A percentile compares a stretch with the other conserved stretches of the same genome.
These are phyloP conservation scores for Podospora pseudocomata DNA, from an alignment of 495 filamentous ascomycete genomes.

Conservation along the genomic window DNA sequence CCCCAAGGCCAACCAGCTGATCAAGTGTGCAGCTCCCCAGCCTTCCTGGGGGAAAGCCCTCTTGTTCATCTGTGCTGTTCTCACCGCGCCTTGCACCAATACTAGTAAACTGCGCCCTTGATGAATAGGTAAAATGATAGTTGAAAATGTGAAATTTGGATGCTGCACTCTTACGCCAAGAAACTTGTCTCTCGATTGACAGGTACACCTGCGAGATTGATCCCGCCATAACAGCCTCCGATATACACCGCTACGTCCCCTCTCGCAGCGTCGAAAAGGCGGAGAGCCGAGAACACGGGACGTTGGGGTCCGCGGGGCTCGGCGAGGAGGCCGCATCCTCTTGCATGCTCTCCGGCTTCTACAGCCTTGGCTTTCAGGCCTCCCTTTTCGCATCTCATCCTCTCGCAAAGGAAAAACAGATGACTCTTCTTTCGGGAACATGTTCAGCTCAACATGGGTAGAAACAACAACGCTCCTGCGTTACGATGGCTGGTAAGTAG, in stretches of 20 bases:
- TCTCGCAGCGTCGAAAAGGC: background rate
- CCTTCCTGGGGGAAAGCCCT: background rate
- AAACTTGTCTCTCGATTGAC: background rate
- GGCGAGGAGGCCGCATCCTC: background rate
- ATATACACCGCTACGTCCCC: background rate
- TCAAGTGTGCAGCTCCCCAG: background rate
- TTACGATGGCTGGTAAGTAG: background rate
- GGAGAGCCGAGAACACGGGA: background rate
- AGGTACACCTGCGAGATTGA: background rate
- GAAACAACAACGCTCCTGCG: background rate
- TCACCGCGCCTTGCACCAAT: background rate
- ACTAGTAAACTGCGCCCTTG: background rate
- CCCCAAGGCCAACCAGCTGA: background rate
- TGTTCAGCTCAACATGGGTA: background rate
- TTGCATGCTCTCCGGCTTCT: background rate
- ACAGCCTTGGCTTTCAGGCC: background rate
- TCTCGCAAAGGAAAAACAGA: background rate
- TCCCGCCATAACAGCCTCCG: background rate
- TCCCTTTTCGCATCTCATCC: background rate
- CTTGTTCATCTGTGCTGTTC: background rate
- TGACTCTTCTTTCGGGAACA: background rate
- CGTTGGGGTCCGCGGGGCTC: background rate
- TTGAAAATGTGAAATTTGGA: background rate
- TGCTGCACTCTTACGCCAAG: background rate
- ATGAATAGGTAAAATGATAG: background rate